Evolutionary conservation across 495 filamentous ascomycete genomes (phyloP), one percentile per base, ranked within the genome.

Genomic region (Bryoglossum gracile): DNA sequence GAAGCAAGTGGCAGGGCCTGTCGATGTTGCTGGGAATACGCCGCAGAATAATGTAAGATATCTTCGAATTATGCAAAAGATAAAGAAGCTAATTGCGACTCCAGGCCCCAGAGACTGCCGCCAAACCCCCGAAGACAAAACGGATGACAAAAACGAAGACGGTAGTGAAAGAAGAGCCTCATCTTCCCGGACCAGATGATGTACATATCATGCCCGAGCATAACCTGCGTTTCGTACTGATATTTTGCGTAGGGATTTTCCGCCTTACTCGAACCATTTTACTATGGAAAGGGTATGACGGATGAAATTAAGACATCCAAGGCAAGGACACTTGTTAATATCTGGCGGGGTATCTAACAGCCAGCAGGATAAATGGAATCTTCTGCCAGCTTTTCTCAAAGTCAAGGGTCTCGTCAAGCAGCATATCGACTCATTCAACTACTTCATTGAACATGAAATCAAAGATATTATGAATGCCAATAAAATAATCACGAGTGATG

Each of bases 381-480:
- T 99, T 19, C 70, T 99, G 14, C 94, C 92, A 0, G 91, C 92
- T 3, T 99, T 97, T 61, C 72, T 99, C 40, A 95, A 95, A 62
- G 89, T 95, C 58, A 99, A 99, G 65, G 92, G 89, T 30, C 67
- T 95, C 48, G 87, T 95, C 38, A 95, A 95, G 67, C 89, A 95
- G 65, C 92, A 99, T 65, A 91, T 97, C 65, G 94, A 99, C 68
- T 97, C 92, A 24, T 99, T 86, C 76, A 94, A 99, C 67, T 94
- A 86, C 65, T 95, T 99, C 57, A 82, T 96, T 44, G 87, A 97
- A 47, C 82, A 90, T 16, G 89, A 95, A 60, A 76, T 99, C 64
- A 94, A 95, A 66, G 87, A 96, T 57, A 97, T 99, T 46, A 83
- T 99, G 48, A 77, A 84, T 59, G 87, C 89, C 19, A 96, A 95